Percentiles rank a stretch among this genome's conserved stretches.
phyloP scores from a whole-genome alignment of 2,329 filamentous ascomycete species.

The Cladophialophora exuberans region DNA sequence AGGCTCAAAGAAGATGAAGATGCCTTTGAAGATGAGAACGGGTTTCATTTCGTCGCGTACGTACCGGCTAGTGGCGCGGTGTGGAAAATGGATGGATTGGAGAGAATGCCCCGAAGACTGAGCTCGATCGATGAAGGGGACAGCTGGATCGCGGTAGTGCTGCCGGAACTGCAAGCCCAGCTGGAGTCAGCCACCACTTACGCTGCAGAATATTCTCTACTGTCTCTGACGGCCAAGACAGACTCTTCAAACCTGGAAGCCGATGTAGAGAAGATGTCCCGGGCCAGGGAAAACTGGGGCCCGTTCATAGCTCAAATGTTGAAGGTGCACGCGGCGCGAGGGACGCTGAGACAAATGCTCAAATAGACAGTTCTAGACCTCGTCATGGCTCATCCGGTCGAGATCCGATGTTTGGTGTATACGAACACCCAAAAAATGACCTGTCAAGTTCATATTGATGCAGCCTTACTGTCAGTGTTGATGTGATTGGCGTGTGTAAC shows the following conservation, averaged over 20 bases:
- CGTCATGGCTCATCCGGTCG: too few species aligned
- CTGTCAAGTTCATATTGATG: too few species aligned
- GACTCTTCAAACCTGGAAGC: conserved; percentile 16
- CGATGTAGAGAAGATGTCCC: conserved; percentile 26
- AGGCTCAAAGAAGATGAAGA: conserved; percentile 48
- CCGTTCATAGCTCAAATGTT: conserved; percentile 32
- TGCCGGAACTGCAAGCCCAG: conserved; percentile 23
- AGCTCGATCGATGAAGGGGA: conserved; percentile 42
- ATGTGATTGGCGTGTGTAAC: too few species aligned
- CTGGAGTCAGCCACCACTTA: conserved; percentile 16
- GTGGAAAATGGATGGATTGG: conserved; percentile 88
- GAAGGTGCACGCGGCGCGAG: conserved; percentile 31
- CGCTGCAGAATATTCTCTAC: conserved; percentile 26
- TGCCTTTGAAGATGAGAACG: conserved; percentile 60
- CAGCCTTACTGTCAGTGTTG: too few species aligned
- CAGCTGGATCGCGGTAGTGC: conserved; percentile 26
- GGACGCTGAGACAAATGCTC: conserved; percentile 19
- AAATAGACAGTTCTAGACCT: conserved; percentile 2
- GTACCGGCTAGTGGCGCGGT: conserved; percentile 73
- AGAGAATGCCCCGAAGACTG: conserved; percentile 69
- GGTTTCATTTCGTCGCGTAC: conserved; percentile 88
- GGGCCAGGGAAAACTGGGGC: conserved; percentile 32
- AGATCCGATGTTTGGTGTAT: too few species aligned
- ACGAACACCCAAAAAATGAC: too few species aligned
- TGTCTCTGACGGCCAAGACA: conserved; percentile 22